Base-by-base conservation (phyloP, 768 basidiomycete genomes). In the Lyophyllum decastes region DNA sequence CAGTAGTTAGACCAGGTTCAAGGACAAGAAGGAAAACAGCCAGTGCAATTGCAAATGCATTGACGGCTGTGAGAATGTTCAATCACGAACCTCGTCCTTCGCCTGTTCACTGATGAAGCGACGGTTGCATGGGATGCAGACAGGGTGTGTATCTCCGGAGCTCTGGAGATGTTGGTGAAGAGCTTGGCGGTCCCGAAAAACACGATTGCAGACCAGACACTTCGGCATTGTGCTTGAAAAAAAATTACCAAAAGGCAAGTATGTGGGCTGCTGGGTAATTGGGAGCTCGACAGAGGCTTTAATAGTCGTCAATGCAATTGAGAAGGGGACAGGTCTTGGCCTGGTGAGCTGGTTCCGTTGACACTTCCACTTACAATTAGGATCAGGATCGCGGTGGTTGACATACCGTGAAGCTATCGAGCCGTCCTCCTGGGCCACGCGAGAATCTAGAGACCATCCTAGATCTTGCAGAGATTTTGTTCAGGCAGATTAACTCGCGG, bases 151-250 rank as follows among this genome's bases (percentile, higher is more conserved):
- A 2, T 43, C 43, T 0, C 55, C 53, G 22, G 49, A 51, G 1
- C 41, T 50, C 5, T 49, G n/a, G 1, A 63, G 55, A 46, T 63
- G 62, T 33, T 60, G 58, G 10, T 60, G 55, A 0, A 60, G 49
- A 0, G 62, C 62, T 35, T 63, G 58, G 12, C 54, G 43, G 33
- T 60, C 54, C 3, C 38, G 17, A 24, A 63, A 63, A 19, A 26
- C 30, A 0, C 62, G 52, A 9, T 49, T 48, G 26, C 41, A 52
- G 17, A 52, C 52, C 14, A 57, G 49, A 17, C 62, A 63, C 33
- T 44, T 55, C 6, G 59, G 62, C 62, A 63, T 63, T 9, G 9
- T 12, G 34, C 11, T n/a, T 16, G 17, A n/a, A 27, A 22, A 26
- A 35, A 16, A 24, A 30, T 4, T 2, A 26, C n/a, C n/a, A 25